These are phyloP conservation scores for Pichia sp. DNA, from an alignment of 1,139 yeast species.

Conservation along the genomic window DNA sequence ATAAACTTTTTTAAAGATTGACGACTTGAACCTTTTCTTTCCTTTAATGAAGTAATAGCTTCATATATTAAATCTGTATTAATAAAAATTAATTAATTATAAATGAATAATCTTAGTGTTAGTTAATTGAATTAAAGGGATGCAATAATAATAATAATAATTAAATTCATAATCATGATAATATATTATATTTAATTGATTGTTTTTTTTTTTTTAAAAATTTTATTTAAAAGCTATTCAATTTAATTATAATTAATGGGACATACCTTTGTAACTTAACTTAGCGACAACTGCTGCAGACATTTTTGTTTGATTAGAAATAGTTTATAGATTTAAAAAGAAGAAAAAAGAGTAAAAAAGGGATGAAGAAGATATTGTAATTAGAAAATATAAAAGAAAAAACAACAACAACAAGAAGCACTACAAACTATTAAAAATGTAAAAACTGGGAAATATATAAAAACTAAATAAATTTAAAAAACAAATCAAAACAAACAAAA, in stretches of 20 bases:
- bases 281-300: conserved; percentile 33
- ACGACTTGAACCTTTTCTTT: conserved; percentile 76
- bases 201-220: too few species aligned
- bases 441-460: background rate
- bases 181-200: too few species aligned
- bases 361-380: background rate
- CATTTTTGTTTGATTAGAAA: too few species aligned
- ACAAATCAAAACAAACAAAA: background rate
- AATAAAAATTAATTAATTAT: background rate
- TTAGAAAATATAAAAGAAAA: background rate
- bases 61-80: conserved; percentile 64
- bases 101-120: too few species aligned
- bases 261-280: conserved; percentile 48
- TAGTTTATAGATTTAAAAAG: background rate
- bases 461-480: background rate
- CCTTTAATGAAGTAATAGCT: conserved; percentile 67
- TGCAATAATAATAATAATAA: too few species aligned
- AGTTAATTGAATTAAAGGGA: background rate
- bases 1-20: conserved; percentile 60
- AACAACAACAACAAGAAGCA: background rate
- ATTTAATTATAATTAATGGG: background rate
- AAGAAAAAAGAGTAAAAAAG: background rate
- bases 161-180: too few species aligned
- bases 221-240: too few species aligned
- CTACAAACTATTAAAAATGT: too few species aligned